Evolutionary conservation across 2,329 filamentous ascomycete genomes (phyloP).

Genomic region (Sclerotinia spermophila): DNA sequence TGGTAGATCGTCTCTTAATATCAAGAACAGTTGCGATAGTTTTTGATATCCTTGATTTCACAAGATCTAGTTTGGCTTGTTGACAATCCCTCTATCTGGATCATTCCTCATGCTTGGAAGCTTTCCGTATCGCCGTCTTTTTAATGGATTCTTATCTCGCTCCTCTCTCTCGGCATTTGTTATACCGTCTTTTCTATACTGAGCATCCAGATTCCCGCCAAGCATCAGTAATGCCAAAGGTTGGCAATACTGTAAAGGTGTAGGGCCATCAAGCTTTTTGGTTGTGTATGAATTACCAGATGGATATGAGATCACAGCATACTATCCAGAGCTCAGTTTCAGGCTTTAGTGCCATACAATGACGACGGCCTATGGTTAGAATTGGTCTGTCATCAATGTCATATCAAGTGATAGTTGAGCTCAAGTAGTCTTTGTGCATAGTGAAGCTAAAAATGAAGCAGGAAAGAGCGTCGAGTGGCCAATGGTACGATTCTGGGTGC

Average conservation of each 20-base stretch:
- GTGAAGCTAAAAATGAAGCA: neutral
- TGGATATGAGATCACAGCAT: neutral
- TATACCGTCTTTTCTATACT: too few relatives aligned
- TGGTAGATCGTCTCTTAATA: neutral
- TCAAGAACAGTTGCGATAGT: neutral
- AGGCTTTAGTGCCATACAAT: neutral
- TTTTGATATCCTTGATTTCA: neutral
- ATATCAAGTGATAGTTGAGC: neutral
- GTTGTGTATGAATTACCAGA: neutral
- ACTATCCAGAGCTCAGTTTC: neutral
- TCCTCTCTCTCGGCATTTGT: neutral
- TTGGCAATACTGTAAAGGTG: neutral
- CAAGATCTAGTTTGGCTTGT: neutral
- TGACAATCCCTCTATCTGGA: neutral
- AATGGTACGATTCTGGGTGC: neutral
- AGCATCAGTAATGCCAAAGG: too few relatives aligned
- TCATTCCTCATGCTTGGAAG: neutral
- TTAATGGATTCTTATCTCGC: neutral
- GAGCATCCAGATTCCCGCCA: too few relatives aligned
- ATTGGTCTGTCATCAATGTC: neutral
- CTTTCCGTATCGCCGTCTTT: neutral
- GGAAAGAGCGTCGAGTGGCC: neutral
- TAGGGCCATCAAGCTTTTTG: neutral
- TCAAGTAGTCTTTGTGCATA: neutral
- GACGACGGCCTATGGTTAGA: neutral